Evolutionary conservation across 805 yeast genomes (phyloP), one percentile per base, ranked within the genome.

Genomic region (Jamesozyma spencerorum): DNA sequence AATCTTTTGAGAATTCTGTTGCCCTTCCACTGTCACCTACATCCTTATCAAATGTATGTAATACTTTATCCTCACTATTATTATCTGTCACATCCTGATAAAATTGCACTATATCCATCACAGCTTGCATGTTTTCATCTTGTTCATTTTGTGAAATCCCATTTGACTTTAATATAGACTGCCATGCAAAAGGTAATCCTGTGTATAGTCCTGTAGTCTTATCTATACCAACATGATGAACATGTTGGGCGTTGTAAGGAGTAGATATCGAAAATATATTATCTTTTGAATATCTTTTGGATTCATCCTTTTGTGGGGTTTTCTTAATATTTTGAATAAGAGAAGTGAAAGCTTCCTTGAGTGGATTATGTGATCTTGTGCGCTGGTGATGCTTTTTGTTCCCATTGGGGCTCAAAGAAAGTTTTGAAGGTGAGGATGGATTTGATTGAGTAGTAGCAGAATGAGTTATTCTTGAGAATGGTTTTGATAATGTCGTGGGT

Each of bases 171-270:
- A 90, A 69, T 24, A 86, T 68, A 45, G 75, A 71, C 44, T 85
- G 85, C 97, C 97, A 90, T 52, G 85, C 94, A 27, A 75, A 78
- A 1, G 97, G 97, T 29, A 90, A 66, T 2, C 95, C 97, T 1
- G 94, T 84, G 58, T 81, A 87, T 28, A 81, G 80, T 4, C 95
- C 95, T 18, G 84, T 73, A 45, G 72, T 74, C 4, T 77, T 71
- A 59, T 88, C 95, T 38, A 83, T 79, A 14, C 94, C 95, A 13
- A 90, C 96, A 54, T 90, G 97, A 8, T 90, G 84, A 29, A 85
- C 81, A 54, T 86, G 95, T 54, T 84, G 78, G 14, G 88, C 81
- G 53, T 84, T 85, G 58, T 79, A 85, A 0, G 97, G 97, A 0
- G 85, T 78, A n/a, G 94, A 83, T 37, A 88, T 88, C 49, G 77